phyloP scores from a whole-genome alignment of 352 stramenopile genomes.

The Globisporangium carolinianum region DNA sequence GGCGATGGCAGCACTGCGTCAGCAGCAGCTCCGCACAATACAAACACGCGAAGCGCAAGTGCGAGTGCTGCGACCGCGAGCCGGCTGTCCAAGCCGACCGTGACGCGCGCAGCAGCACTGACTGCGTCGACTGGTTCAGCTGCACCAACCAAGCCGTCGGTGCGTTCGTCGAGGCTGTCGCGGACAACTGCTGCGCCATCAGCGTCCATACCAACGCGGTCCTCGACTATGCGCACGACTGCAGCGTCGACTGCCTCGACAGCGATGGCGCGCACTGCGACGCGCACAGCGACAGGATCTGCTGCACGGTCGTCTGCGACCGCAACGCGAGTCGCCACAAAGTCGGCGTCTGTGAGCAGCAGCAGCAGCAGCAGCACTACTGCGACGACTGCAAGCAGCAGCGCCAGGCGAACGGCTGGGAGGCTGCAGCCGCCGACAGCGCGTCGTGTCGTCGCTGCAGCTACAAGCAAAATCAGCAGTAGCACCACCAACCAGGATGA shows the following conservation, averaged over 20 bases:
- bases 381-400: neutral
- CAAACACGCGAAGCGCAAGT: neutral
- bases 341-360: neutral
- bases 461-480: neutral
- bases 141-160: neutral
- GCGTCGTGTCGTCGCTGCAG: neutral
- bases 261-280: neutral
- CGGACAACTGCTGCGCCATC: neutral
- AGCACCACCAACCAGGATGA: conserved; percentile 8
- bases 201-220: neutral
- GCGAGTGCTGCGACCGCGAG: neutral
- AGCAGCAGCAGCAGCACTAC: no score
- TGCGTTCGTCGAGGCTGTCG: neutral
- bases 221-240: neutral
- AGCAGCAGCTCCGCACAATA: neutral
- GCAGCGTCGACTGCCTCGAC: neutral
- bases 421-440: no score
- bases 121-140: neutral
- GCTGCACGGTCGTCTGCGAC: neutral
- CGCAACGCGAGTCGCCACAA: neutral
- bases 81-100: neutral
- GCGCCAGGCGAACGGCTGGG: neutral
- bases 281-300: neutral
- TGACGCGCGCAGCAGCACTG: neutral
- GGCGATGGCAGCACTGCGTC: neutral